A percentile compares a stretch with the other conserved stretches of the same genome.
Evolutionary conservation across 73 alveolate species (phyloP).

Genomic region (Paramecium biaurelia): DNA sequence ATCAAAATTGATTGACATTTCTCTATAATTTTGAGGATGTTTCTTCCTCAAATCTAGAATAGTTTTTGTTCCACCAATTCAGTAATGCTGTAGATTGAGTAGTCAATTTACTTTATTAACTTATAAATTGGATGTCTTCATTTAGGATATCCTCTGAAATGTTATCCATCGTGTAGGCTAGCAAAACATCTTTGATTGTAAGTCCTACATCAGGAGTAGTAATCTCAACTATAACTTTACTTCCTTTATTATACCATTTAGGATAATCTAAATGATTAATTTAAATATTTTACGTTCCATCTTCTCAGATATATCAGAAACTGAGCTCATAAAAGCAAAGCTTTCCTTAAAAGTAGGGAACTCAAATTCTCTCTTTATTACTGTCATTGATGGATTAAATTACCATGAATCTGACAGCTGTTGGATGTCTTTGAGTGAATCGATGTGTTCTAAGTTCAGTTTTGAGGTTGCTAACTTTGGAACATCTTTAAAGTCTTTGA

Average conservation of each 20-base stretch:
- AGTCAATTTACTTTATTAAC: background rate
- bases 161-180: background rate
- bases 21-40: background rate
- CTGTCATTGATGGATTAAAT: background rate
- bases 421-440: background rate
- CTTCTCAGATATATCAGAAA: background rate
- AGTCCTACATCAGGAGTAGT: background rate
- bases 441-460: background rate
- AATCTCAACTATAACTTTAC: background rate
- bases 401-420: background rate
- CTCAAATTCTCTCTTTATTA: background rate
- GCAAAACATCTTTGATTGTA: background rate
- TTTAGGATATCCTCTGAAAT: background rate
- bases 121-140: background rate
- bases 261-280: background rate
- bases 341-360: background rate
- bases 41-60: background rate
- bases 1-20: background rate
- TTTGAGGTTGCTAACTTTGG: background rate
- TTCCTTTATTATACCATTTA: background rate
- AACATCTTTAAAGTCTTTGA: background rate
- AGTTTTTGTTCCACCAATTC: background rate
- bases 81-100: background rate
- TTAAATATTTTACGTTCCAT: conserved; percentile 9
- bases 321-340: conserved; percentile 2